phyloP scores from a whole-genome alignment of 768 basidiomycete species.

The Boletus sensibilis region DNA sequence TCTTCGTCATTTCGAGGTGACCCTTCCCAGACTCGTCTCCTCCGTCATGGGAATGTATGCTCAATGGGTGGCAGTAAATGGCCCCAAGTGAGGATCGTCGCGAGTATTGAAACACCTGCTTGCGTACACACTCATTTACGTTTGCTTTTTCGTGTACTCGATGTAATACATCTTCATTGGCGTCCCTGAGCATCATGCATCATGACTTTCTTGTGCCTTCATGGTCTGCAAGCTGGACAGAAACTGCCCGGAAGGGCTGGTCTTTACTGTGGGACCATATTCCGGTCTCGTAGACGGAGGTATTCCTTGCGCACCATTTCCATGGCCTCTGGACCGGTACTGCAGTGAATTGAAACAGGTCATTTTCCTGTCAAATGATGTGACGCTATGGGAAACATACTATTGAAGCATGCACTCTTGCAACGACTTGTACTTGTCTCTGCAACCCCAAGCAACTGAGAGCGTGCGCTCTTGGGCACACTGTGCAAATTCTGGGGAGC shows the following conservation, averaged over 20 bases:
- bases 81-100: slow-evolving; percentile 36
- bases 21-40: slow-evolving; percentile 53
- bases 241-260: background rate
- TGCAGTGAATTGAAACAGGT: slow-evolving; percentile 25
- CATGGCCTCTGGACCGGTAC: slow-evolving; percentile 76
- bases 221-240: background rate
- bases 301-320: slow-evolving; percentile 70
- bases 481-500: slow-evolving; percentile 69
- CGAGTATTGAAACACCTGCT: background rate
- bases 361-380: background rate
- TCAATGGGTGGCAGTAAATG: slow-evolving; percentile 59
- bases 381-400: slow-evolving; percentile 43
- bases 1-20: slow-evolving; percentile 1
- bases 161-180: slow-evolving; percentile 6
- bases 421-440: slow-evolving; percentile 60
- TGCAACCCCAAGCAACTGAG: slow-evolving; percentile 85
- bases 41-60: slow-evolving; percentile 67
- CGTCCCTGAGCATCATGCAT: background rate
- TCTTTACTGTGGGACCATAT: slow-evolving; percentile 1
- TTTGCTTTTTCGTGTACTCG: background rate
- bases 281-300: slow-evolving; percentile 56
- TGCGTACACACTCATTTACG: background rate
- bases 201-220: background rate
- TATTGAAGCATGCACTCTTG: slow-evolving; percentile 80
- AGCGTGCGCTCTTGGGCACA: slow-evolving; percentile 79